Percentiles rank a stretch among this genome's conserved stretches.
These are phyloP conservation scores for Neurospora sp. DNA, from an alignment of 495 filamentous ascomycete genomes.

Conservation along the genomic window DNA sequence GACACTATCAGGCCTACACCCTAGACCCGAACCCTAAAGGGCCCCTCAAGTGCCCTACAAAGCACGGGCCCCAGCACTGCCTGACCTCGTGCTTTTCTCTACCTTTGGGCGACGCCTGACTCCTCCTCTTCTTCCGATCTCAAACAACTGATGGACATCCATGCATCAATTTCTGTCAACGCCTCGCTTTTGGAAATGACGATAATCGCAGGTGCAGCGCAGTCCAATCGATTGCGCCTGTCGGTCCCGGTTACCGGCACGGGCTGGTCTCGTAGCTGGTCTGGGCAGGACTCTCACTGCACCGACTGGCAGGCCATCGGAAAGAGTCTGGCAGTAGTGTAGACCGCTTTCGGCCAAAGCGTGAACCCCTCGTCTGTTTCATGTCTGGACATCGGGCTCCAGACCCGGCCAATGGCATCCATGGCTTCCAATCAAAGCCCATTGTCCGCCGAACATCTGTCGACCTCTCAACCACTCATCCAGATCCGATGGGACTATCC, in stretches of 20 bases:
- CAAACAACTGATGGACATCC: neutral
- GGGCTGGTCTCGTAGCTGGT: neutral
- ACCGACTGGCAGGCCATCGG: neutral
- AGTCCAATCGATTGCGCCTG: neutral
- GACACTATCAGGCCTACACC: neutral
- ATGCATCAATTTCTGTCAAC: neutral
- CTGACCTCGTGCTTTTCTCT: neutral
- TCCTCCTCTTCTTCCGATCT: neutral
- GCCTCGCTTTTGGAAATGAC: neutral
- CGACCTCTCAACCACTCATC: constrained; percentile 20
- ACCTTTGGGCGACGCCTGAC: neutral
- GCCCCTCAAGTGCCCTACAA: neutral
- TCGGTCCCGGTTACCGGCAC: neutral
- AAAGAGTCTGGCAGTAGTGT: neutral
- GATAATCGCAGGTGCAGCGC: neutral
- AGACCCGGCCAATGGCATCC: constrained; percentile 22
- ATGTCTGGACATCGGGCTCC: constrained; percentile 19
- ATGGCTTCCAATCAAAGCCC: neutral
- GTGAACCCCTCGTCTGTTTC: constrained; percentile 33
- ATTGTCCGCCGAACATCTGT: constrained; percentile 11
- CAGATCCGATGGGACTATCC: constrained; percentile 15
- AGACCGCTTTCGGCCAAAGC: constrained; percentile 13
- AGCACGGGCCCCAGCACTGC: neutral
- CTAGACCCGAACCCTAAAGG: neutral
- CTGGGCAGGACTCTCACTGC: neutral